These are phyloP conservation scores for Hemisphaericaspora nanyangensis DNA, from an alignment of 805 yeast species.

Conservation along the genomic window DNA sequence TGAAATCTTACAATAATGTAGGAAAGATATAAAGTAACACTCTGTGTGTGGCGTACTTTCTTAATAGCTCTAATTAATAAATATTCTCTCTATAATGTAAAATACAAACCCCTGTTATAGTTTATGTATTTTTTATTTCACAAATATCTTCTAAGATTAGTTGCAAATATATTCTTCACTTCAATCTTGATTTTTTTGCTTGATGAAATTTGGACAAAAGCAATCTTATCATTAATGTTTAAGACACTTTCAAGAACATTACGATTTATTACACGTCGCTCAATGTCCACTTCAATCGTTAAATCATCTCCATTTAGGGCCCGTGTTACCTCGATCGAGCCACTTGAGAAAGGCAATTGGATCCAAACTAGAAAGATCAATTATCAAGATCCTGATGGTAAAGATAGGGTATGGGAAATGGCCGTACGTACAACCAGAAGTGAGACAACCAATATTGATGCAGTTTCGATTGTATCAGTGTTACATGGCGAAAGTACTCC, in stretches of 20 bases:
- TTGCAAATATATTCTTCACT: too few species aligned
- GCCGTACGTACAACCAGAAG: conserved; percentile 77
- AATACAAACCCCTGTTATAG: too few species aligned
- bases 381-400: conserved; percentile 71
- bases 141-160: too few species aligned
- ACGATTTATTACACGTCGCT: not conserved
- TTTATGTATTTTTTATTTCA: too few species aligned
- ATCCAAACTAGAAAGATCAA: conserved; percentile 58
- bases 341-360: conserved; percentile 39
- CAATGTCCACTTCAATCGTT: conserved; percentile 4
- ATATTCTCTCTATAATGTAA: too few species aligned
- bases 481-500: conserved; percentile 44
- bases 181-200: too few species aligned
- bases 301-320: conserved; percentile 36
- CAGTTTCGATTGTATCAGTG: conserved; percentile 85
- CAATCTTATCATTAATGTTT: not conserved
- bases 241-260: not conserved
- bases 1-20: too few species aligned
- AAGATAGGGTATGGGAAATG: conserved; percentile 80
- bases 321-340: conserved; percentile 26
- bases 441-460: conserved; percentile 61
- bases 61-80: too few species aligned
- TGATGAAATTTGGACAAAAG: too few species aligned
- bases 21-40: too few species aligned
- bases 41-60: too few species aligned